Percentiles rank a stretch among this genome's conserved stretches.
These are phyloP conservation scores for Funneliformis geosporum DNA, from an alignment of 192 early-diverging fungal species.

Conservation along the genomic window DNA sequence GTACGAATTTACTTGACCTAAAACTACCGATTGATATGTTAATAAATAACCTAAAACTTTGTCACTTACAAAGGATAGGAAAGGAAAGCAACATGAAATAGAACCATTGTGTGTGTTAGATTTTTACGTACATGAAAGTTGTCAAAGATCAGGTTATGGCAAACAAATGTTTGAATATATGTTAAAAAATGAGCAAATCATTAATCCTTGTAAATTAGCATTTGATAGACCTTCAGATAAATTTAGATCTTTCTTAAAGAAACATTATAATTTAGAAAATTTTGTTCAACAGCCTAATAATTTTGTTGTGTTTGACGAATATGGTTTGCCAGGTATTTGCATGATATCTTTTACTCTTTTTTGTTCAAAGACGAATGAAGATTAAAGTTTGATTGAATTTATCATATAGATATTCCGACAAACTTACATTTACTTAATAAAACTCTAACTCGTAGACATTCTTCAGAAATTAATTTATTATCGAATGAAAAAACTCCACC, in stretches of 20 bases:
- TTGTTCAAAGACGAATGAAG: neutral
- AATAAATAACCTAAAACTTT: conserved; percentile 4
- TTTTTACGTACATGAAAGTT: conserved; percentile 43
- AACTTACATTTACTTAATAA: neutral
- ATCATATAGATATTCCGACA: neutral
- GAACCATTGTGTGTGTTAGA: conserved; percentile 43
- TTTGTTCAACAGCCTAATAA: conserved; percentile 43
- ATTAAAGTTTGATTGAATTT: neutral
- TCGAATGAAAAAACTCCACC: neutral
- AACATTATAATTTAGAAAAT: conserved; percentile 39
- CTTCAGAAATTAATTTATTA: neutral
- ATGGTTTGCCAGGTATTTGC: conserved; percentile 6
- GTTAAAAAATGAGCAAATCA: conserved; percentile 40
- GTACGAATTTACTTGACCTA: conserved; percentile 10
- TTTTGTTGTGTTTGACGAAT: conserved; percentile 44
- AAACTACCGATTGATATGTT: neutral
- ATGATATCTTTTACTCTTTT: neutral
- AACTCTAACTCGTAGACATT: neutral
- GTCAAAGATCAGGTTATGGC: conserved; percentile 41
- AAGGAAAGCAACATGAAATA: conserved; percentile 41
- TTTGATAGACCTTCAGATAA: conserved; percentile 46
- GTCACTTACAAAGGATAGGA: conserved; percentile 34
- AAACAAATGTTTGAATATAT: conserved; percentile 45
- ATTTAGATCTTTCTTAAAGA: conserved; percentile 38
- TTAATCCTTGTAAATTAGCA: conserved; percentile 40